phyloP scores from a whole-genome alignment of 2,329 filamentous ascomycete genomes.

The Alternaria sp. region DNA sequence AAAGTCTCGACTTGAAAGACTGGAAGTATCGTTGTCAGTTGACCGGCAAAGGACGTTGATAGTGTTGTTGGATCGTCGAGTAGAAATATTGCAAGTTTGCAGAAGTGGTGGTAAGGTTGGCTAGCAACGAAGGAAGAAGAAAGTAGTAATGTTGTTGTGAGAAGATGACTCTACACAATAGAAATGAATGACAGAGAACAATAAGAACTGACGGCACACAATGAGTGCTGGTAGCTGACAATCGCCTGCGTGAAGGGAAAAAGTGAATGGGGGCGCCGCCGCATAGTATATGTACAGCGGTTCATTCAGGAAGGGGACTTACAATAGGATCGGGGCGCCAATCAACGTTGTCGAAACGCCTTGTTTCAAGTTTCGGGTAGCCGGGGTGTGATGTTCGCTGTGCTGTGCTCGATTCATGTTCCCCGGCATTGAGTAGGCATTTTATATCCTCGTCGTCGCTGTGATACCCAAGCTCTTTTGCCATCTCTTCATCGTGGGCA shows the following conservation, averaged over 20 bases:
- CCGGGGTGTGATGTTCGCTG: slow-evolving; percentile 36
- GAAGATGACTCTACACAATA: slow-evolving; percentile 19
- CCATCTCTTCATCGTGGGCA: slow-evolving; percentile 27
- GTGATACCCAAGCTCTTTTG: slow-evolving; percentile 29
- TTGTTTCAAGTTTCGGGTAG: slow-evolving; percentile 47
- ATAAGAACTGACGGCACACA: slow-evolving; percentile 39
- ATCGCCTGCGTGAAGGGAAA: slow-evolving; percentile 41
- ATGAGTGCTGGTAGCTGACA: slow-evolving; percentile 35
- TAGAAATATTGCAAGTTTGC: slow-evolving; percentile 14
- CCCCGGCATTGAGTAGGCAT: slow-evolving; percentile 32
- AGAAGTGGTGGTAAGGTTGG: slow-evolving; percentile 23
- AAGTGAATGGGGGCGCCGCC: slow-evolving; percentile 18
- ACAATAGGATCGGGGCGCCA: slow-evolving; percentile 39
- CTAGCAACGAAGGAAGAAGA: slow-evolving; percentile 25
- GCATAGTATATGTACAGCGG: slow-evolving; percentile 42
- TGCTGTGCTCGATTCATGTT: slow-evolving; percentile 28
- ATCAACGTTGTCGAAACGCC: slow-evolving; percentile 36
- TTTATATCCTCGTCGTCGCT: slow-evolving; percentile 36
- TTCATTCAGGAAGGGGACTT: slow-evolving; percentile 31
- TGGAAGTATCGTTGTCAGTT: slow-evolving; percentile 36
- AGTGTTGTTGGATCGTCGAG: slow-evolving; percentile 15
- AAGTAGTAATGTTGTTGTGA: slow-evolving; percentile 19
- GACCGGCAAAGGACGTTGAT: slow-evolving; percentile 34
- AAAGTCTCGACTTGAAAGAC: slow-evolving; percentile 25
- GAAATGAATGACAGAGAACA: slow-evolving; percentile 45